Conservation (phyloP, 1,284 basidiomycete species). For the Ceratobasidium sp. region DNA sequence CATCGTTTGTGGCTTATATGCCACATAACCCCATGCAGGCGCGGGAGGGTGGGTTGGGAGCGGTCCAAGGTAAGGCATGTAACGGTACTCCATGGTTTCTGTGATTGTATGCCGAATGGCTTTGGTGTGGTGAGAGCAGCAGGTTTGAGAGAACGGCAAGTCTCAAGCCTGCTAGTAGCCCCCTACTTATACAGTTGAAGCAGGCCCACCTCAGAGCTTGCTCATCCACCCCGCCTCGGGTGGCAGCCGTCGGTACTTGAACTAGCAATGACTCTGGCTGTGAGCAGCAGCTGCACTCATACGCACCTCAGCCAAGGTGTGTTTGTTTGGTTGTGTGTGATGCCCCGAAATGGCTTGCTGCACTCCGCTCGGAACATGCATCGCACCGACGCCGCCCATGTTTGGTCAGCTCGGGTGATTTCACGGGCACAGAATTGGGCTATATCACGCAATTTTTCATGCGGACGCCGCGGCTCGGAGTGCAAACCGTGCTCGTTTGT, state of each 20-base stretch:
- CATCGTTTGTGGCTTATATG: slow-evolving; percentile 3
- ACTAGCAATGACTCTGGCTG: neutral
- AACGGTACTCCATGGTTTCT: slow-evolving; percentile 8
- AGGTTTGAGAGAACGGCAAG: neutral
- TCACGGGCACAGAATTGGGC: neutral
- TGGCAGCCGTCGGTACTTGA: neutral
- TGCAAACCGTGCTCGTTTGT: no score
- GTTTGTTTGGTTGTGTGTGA: neutral
- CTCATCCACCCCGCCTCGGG: neutral
- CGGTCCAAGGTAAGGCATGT: slow-evolving; percentile 4
- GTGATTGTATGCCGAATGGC: neutral
- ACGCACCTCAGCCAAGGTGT: neutral
- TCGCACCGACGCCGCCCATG: neutral
- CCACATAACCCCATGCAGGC: neutral
- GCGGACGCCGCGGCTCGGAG: no score
- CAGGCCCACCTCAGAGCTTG: neutral
- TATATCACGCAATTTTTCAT: no score
- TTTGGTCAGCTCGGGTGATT: neutral
- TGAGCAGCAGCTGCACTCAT: neutral
- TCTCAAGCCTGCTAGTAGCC: neutral
- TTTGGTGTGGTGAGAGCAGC: neutral
- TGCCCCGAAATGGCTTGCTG: neutral
- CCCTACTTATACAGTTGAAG: neutral
- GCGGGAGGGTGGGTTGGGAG: neutral
- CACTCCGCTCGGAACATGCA: neutral